Conservation (phyloP, 2,329 filamentous ascomycete genomes). For the Knufia petricola region DNA sequence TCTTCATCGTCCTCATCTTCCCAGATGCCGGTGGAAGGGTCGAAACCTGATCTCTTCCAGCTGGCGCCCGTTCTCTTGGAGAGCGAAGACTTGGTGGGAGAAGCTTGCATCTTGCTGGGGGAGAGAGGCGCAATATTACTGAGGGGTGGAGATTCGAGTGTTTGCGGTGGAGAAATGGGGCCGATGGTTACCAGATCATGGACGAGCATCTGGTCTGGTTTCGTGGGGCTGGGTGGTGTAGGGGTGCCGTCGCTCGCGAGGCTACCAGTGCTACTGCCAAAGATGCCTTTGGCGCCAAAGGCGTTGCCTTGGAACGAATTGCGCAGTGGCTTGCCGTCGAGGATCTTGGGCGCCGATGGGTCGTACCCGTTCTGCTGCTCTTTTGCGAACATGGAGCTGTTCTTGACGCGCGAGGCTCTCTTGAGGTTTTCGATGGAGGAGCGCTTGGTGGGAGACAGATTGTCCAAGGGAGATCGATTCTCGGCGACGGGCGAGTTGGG, state of each 20-base stretch:
- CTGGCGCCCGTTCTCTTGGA: slow-evolving; percentile 53
- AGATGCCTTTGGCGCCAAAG: slow-evolving; percentile 50
- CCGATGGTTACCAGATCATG: slow-evolving; percentile 28
- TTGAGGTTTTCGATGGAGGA: slow-evolving; percentile 94
- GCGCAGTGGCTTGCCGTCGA: slow-evolving; percentile 56
- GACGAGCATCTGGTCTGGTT: slow-evolving; percentile 28
- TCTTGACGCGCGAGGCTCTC: slow-evolving; percentile 89
- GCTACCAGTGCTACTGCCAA: slow-evolving; percentile 1
- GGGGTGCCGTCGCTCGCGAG: slow-evolving; percentile 32
- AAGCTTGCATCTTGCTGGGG: slow-evolving; percentile 61
- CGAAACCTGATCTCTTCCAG: slow-evolving; percentile 39
- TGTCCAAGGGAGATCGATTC: slow-evolving; percentile 53
- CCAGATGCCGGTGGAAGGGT: slow-evolving; percentile 59
- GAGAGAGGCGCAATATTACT: slow-evolving; percentile 30
- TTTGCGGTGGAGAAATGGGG: slow-evolving; percentile 2
- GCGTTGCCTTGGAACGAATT: slow-evolving; percentile 60
- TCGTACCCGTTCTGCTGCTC: slow-evolving; percentile 92
- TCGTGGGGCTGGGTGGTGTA: slow-evolving; percentile 25
- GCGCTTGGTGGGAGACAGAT: slow-evolving; percentile 60
- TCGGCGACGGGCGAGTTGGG: slow-evolving; percentile 61
- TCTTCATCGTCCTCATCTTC: slow-evolving; percentile 54
- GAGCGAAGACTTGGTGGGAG: slow-evolving; percentile 83
- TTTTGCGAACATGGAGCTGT: slow-evolving; percentile 91
- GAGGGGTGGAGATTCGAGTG: slow-evolving; percentile 1
- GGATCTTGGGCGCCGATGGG: slow-evolving; percentile 62